Evolutionary conservation across 805 yeast species (phyloP).

Genomic region (Saccharomyces kudriavzevii): DNA sequence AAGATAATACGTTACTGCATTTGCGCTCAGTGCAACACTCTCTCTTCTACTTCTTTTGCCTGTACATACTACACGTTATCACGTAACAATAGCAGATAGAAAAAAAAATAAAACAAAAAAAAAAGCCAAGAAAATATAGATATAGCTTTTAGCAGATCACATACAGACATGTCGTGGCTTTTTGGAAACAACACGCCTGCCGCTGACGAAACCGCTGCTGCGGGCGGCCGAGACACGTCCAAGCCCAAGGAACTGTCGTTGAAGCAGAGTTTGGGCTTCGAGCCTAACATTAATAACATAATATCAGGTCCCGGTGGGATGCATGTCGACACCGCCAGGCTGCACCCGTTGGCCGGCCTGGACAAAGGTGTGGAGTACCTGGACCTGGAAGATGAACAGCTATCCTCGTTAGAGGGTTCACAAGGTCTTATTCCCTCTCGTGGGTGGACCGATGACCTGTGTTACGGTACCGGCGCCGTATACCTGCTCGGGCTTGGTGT

Average conservation of each 20-base stretch:
- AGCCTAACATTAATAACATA: slow-evolving; percentile 60
- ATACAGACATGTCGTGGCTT: slow-evolving; percentile 20
- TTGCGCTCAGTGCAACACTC: background rate
- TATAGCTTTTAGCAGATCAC: background rate
- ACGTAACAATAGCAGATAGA: background rate
- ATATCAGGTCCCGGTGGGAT: slow-evolving; percentile 53
- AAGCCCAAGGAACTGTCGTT: slow-evolving; percentile 15
- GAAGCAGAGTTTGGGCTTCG: slow-evolving; percentile 42
- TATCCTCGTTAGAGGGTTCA: slow-evolving; percentile 73
- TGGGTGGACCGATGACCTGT: slow-evolving; percentile 94
- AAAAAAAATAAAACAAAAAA: slow-evolving; percentile 1
- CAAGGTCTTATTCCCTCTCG: slow-evolving; percentile 91
- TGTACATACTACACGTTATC: background rate
- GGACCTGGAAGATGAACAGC: slow-evolving; percentile 78
- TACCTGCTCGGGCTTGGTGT: slow-evolving; percentile 77
- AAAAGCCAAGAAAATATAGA: background rate
- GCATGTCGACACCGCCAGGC: slow-evolving; percentile 47
- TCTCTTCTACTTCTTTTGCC: background rate
- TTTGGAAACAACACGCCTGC: slow-evolving; percentile 14
- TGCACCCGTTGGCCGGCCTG: slow-evolving; percentile 89
- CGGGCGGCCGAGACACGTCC: slow-evolving; percentile 2
- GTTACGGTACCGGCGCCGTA: slow-evolving; percentile 96
- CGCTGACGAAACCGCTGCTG: slow-evolving; percentile 7
- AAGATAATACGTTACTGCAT: background rate
- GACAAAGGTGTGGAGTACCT: slow-evolving; percentile 84